Percentiles rank a stretch among this genome's conserved stretches.
Evolutionary conservation across 2,329 filamentous ascomycete genomes (phyloP).

Genomic region (Thelonectria blattea): DNA sequence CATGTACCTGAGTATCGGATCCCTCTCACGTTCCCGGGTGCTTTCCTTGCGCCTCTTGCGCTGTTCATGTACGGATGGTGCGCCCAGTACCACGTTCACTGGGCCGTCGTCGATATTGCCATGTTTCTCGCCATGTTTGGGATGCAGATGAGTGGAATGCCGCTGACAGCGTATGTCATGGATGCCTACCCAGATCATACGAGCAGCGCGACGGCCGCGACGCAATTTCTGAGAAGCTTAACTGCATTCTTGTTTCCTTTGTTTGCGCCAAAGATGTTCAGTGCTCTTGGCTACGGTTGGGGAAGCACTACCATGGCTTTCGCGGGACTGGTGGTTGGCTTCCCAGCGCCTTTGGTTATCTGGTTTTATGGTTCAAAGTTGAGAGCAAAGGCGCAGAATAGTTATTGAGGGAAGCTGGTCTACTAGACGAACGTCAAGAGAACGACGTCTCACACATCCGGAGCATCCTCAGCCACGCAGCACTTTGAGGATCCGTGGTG

Average conservation of each 20-base stretch:
- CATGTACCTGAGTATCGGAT: slow-evolving; percentile 36
- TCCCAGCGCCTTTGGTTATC: slow-evolving; percentile 47
- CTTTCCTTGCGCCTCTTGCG: slow-evolving; percentile 48
- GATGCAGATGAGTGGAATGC: slow-evolving; percentile 42
- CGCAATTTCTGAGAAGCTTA: slow-evolving; percentile 53
- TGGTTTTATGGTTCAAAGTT: slow-evolving; percentile 49
- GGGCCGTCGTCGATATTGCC: slow-evolving; percentile 47
- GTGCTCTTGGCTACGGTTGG: slow-evolving; percentile 46
- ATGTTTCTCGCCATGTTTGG: slow-evolving; percentile 43
- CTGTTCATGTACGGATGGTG: slow-evolving; percentile 54
- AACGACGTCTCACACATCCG: too few species aligned
- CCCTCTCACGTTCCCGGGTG: slow-evolving; percentile 43
- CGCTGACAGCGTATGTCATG: slow-evolving; percentile 48
- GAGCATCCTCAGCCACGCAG: too few species aligned
- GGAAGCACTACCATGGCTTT: slow-evolving; percentile 48
- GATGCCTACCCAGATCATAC: slow-evolving; percentile 55
- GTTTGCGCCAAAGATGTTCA: slow-evolving; percentile 52
- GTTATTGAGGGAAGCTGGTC: not conserved
- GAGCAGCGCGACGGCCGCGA: slow-evolving; percentile 53
- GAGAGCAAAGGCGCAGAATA: slow-evolving; percentile 24
- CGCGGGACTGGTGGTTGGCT: slow-evolving; percentile 42
- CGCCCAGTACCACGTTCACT: slow-evolving; percentile 44
- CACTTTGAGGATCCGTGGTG: too few species aligned
- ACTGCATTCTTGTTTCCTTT: slow-evolving; percentile 57
- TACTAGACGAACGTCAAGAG: not conserved